Conservation (phyloP, 345 rosid genomes). For the Moricandia arvensis region DNA sequence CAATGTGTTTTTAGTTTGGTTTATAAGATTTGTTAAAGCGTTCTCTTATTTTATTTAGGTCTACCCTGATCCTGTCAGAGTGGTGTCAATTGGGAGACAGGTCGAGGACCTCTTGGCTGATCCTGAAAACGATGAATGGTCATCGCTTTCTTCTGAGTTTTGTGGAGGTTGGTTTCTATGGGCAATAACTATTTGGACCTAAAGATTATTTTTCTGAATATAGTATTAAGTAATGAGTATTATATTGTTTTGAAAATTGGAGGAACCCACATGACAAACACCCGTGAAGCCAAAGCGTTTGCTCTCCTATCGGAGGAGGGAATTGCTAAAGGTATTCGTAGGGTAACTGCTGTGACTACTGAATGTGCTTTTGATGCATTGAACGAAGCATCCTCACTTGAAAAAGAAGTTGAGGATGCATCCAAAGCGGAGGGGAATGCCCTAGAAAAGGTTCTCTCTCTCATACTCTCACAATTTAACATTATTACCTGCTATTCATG, state of each 20-base stretch:
- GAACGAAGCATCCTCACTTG: constrained; percentile 55
- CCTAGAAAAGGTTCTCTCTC: constrained; percentile 76
- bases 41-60: constrained; percentile 39
- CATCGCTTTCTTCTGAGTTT: constrained; percentile 63
- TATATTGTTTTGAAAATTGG: constrained; percentile 15
- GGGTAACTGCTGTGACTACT: constrained; percentile 86
- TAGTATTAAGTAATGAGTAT: constrained; percentile 17
- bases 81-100: constrained; percentile 64
- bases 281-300: constrained; percentile 86
- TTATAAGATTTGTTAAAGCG: background rate
- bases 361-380: constrained; percentile 71
- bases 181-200: background rate
- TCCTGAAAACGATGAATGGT: constrained; percentile 75
- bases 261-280: constrained; percentile 93
- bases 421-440: constrained; percentile 57
- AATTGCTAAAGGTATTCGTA: constrained; percentile 81
- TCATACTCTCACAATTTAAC: background rate
- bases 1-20: background rate
- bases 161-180: constrained; percentile 63
- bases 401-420: constrained; percentile 69
- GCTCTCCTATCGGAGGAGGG: constrained; percentile 95
- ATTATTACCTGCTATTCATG: background rate
- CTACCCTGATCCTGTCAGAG: constrained; percentile 80
- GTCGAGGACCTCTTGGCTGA: constrained; percentile 73
- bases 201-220: constrained; percentile 15